These are phyloP conservation scores for Pseudogymnoascus sp. DNA, from an alignment of 2,329 filamentous ascomycete species.

Conservation along the genomic window DNA sequence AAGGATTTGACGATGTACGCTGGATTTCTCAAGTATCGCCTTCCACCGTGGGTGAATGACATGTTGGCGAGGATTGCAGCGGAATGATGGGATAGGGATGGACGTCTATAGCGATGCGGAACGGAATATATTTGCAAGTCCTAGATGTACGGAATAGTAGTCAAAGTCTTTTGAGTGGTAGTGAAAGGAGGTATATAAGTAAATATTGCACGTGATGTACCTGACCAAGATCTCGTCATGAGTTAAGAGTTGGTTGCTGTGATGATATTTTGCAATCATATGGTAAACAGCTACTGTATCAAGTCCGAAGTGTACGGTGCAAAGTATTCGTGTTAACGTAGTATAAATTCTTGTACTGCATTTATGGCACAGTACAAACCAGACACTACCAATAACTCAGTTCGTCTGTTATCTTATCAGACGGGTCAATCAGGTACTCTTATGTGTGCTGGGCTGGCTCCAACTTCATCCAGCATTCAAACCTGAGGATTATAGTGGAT, in stretches of 20 bases:
- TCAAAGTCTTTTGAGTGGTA: not conserved
- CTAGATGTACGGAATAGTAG: conserved; percentile 6
- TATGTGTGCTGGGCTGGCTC: not conserved
- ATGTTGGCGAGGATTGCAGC: conserved; percentile 55
- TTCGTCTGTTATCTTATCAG: not conserved
- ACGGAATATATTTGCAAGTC: not conserved
- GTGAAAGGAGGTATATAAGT: not conserved
- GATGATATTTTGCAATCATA: not conserved
- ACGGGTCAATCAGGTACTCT: not conserved
- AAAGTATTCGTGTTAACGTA: not conserved
- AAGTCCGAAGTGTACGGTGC: not conserved
- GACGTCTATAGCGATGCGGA: not conserved
- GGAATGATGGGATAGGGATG: not conserved
- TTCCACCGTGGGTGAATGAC: conserved; percentile 82
- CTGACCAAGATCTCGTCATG: not conserved
- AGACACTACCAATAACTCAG: no score
- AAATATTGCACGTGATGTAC: not conserved
- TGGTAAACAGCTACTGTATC: not conserved
- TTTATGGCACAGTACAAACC: no score
- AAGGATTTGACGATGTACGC: conserved; percentile 91
- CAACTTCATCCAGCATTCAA: not conserved
- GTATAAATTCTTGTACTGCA: not conserved
- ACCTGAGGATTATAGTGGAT: not conserved
- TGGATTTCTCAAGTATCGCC: conserved; percentile 81
- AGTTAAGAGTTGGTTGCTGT: not conserved